Percentiles rank a stretch among this genome's conserved stretches.
phyloP scores from a whole-genome alignment of 257 asterid species.

The Haberlea rhodopensis region DNA sequence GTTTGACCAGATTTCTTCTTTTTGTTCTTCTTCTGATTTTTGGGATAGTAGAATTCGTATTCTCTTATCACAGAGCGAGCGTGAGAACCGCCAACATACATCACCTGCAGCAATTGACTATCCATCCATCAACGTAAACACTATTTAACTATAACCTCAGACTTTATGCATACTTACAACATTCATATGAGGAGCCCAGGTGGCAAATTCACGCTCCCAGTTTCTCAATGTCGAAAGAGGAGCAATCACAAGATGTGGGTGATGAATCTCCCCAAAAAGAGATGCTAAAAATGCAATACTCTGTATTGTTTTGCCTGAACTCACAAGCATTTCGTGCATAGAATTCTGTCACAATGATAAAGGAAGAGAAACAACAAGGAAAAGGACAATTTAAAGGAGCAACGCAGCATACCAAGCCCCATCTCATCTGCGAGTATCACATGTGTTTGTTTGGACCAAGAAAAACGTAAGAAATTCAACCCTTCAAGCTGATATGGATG shows the following conservation, averaged over 20 bases:
- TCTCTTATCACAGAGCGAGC: slow-evolving; percentile 83
- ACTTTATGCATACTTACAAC: slow-evolving; percentile 63
- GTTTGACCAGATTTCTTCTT: slow-evolving; percentile 74
- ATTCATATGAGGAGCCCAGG: slow-evolving; percentile 99
- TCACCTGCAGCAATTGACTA: slow-evolving; percentile 60
- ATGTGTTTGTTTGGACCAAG: slow-evolving; percentile 98
- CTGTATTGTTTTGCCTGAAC: slow-evolving; percentile 95
- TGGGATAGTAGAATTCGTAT: slow-evolving; percentile 86
- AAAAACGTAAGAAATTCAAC: slow-evolving; percentile 90
- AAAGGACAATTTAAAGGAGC: slow-evolving; percentile 20
- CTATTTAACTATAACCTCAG: slow-evolving; percentile 18
- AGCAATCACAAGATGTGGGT: slow-evolving; percentile 93
- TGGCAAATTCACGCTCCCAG: slow-evolving; percentile 99
- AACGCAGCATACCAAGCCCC: slow-evolving; percentile 84
- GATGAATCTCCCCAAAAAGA: slow-evolving; percentile 70
- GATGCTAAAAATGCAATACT: slow-evolving; percentile 97
- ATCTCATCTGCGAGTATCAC: slow-evolving; percentile 99
- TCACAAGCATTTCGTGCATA: slow-evolving; percentile 22
- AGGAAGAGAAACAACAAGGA: slow-evolving; percentile 12
- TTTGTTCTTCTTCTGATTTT: slow-evolving; percentile 73
- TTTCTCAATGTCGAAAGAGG: slow-evolving; percentile 97
- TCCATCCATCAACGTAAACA: slow-evolving; percentile 27
- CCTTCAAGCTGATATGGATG: slow-evolving; percentile 99
- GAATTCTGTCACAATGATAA: slow-evolving; percentile 22
- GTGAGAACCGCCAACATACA: slow-evolving; percentile 87